phyloP scores from a whole-genome alignment of 139 green algal species.

The Dunaliella sp. region DNA sequence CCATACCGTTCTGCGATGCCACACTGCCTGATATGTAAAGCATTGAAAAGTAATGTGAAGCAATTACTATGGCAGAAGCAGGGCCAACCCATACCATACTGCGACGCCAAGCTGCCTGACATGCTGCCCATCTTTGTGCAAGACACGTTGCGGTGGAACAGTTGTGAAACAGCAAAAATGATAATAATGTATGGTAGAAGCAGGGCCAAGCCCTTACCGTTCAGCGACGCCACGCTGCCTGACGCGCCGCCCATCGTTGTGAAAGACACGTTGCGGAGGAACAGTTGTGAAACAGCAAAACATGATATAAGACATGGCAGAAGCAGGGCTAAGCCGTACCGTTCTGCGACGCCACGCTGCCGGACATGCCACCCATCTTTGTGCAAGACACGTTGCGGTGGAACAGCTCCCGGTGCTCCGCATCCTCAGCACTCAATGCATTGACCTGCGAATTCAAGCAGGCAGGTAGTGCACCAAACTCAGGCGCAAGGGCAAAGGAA shows the following conservation, averaged over 20 bases:
- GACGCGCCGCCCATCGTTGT: constrained; percentile 40
- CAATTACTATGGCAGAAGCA: neutral
- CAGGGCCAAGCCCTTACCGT: too few relatives aligned
- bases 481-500: neutral
- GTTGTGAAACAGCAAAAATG: too few relatives aligned
- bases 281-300: too few relatives aligned
- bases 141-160: constrained; percentile 77
- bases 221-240: too few relatives aligned
- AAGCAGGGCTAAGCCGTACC: neutral
- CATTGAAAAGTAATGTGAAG: too few relatives aligned
- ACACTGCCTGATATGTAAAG: too few relatives aligned
- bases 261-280: constrained; percentile 67
- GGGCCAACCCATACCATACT: neutral
- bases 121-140: constrained; percentile 38
- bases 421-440: constrained; percentile 61
- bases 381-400: constrained; percentile 65
- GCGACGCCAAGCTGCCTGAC: neutral
- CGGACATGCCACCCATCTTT: constrained; percentile 32
- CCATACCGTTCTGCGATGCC: too few relatives aligned
- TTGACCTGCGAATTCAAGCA: constrained; percentile 43
- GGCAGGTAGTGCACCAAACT: neutral
- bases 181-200: too few relatives aligned
- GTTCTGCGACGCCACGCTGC: neutral
- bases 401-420: constrained; percentile 71
- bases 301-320: neutral